Evolutionary conservation across 805 yeast species (phyloP).

Genomic region (Ogataea degrootiae): DNA sequence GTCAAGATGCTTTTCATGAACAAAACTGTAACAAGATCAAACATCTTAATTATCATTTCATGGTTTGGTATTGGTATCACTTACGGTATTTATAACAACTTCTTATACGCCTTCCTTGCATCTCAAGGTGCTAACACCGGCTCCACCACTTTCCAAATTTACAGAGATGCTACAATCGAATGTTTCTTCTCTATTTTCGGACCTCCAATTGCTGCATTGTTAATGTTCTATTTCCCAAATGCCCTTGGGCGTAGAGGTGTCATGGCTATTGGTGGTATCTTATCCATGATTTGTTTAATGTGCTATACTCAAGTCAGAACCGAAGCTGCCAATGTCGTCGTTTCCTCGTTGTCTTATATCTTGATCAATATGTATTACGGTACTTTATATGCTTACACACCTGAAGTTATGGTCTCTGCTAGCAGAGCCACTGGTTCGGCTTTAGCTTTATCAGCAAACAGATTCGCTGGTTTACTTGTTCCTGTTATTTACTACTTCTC

Average conservation of each 20-base stretch:
- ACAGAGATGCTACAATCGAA: constrained; percentile 40
- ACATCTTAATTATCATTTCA: constrained; percentile 37
- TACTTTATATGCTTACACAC: constrained; percentile 55
- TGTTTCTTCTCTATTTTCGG: constrained; percentile 39
- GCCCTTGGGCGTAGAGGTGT: constrained; percentile 48
- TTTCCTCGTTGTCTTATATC: constrained; percentile 38
- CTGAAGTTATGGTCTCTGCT: constrained; percentile 47
- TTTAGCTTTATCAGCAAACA: constrained; percentile 43
- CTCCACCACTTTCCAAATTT: constrained; percentile 30
- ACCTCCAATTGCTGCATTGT: constrained; percentile 42
- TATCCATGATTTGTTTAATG: constrained; percentile 49
- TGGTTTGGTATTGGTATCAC: constrained; percentile 52
- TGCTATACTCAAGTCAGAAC: constrained; percentile 54
- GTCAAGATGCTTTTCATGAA: constrained; percentile 40
- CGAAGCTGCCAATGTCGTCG: constrained; percentile 43
- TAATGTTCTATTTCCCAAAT: constrained; percentile 8
- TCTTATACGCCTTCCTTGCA: constrained; percentile 42
- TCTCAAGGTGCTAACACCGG: constrained; percentile 42
- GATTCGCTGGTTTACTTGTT: constrained; percentile 46
- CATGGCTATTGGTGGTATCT: constrained; percentile 40
- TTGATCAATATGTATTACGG: constrained; percentile 45
- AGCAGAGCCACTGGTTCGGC: constrained; percentile 53
- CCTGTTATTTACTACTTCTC: constrained; percentile 49
- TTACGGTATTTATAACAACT: constrained; percentile 45
- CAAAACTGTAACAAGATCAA: constrained; percentile 32